phyloP scores from a whole-genome alignment of 768 basidiomycete genomes.

The Mycena venus region DNA sequence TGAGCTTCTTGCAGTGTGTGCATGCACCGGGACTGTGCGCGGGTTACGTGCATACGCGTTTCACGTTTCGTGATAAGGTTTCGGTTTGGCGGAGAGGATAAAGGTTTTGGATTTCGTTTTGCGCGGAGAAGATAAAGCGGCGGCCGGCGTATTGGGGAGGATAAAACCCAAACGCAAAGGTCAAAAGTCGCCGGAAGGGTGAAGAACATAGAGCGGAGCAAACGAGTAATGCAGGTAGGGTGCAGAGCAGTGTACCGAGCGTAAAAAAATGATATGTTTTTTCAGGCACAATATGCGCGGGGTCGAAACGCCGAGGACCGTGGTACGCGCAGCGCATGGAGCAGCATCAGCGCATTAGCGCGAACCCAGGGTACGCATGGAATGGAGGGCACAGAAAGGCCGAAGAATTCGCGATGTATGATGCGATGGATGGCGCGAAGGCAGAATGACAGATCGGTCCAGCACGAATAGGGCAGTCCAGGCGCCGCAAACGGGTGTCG shows the following conservation, averaged over 20 bases:
- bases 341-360: too few species aligned
- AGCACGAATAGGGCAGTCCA: neutral
- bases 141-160: neutral
- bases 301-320: neutral
- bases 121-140: neutral
- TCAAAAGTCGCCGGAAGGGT: neutral
- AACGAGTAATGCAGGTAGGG: neutral
- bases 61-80: neutral
- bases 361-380: neutral
- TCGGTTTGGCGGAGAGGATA: neutral
- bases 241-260: too few species aligned
- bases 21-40: conserved; percentile 80
- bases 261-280: neutral
- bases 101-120: neutral
- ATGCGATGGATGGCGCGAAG: neutral
- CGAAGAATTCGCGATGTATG: neutral
- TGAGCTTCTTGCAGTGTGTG: conserved; percentile 89
- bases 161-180: neutral
- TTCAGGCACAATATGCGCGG: neutral
- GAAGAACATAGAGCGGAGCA: conserved; percentile 2
- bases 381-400: neutral
- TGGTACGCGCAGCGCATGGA: too few species aligned
- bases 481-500: too few species aligned
- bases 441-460: neutral
- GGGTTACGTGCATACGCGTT: neutral